phyloP scores from a whole-genome alignment of 768 basidiomycete species.

The Suillus sp. region DNA sequence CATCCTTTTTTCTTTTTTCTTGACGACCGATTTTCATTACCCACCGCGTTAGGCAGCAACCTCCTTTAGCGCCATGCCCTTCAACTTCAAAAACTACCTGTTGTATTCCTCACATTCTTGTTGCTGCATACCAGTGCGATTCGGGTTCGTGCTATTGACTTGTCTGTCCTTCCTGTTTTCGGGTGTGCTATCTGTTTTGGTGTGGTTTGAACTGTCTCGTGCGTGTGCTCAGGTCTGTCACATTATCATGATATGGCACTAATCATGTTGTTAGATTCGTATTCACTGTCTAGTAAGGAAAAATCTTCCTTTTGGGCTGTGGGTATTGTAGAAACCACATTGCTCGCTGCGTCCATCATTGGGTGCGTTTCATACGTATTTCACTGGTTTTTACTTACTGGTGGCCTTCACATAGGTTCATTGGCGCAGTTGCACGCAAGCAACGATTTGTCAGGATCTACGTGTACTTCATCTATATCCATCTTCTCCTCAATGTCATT shows the following conservation, averaged over 20 bases:
- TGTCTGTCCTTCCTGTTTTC: conserved; percentile 55
- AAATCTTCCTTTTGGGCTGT: conserved; percentile 48
- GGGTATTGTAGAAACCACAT: conserved; percentile 53
- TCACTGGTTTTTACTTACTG: background rate
- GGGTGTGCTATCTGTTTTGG: conserved; percentile 50
- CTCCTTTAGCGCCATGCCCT: conserved; percentile 35
- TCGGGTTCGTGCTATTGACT: conserved; percentile 60
- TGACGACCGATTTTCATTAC: background rate
- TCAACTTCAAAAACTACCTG: conserved; percentile 47
- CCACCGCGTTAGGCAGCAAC: background rate
- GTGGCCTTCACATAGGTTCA: conserved; percentile 33
- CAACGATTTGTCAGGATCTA: conserved; percentile 60
- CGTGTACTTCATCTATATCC: conserved; percentile 56
- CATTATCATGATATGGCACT: conserved; percentile 7
- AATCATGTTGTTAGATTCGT: conserved; percentile 30
- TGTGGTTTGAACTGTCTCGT: conserved; percentile 69
- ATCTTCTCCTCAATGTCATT: conserved; percentile 56
- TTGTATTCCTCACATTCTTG: conserved; percentile 59
- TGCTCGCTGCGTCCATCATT: conserved; percentile 54
- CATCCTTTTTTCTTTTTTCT: background rate
- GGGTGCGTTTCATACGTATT: conserved; percentile 45
- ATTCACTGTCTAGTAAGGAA: conserved; percentile 33
- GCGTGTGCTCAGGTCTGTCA: conserved; percentile 28
- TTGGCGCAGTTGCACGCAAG: conserved; percentile 65
- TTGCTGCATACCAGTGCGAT: conserved; percentile 62